Evolutionary conservation across 768 basidiomycete genomes (phyloP).

Genomic region (Russula griseocarnosa): DNA sequence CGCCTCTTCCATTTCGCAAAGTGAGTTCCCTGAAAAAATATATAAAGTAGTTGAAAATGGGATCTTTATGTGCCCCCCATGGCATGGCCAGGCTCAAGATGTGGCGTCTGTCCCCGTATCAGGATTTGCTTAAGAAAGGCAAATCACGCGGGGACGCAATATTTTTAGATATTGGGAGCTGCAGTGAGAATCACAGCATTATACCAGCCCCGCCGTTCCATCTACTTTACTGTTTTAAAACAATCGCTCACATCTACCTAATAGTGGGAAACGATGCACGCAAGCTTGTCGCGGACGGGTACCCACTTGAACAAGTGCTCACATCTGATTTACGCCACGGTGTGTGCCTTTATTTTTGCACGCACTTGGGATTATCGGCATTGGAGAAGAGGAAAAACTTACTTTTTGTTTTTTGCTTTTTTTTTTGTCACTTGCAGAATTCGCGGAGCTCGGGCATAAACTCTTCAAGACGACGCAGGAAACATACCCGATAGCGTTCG

Average conservation of each 20-base stretch:
- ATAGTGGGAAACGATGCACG: conserved; percentile 44
- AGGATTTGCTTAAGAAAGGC: conserved; percentile 33
- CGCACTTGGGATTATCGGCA: not conserved
- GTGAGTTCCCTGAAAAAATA: not conserved
- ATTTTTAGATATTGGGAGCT: conserved; percentile 46
- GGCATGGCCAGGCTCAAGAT: conserved; percentile 20
- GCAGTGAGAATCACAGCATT: conserved; percentile 35
- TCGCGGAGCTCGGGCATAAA: conserved; percentile 60
- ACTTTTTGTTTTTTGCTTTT: not conserved
- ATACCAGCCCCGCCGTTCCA: too few relatives aligned
- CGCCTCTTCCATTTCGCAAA: not conserved
- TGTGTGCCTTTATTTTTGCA: conserved; percentile 20
- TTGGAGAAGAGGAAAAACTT: not conserved
- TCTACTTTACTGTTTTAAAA: not conserved
- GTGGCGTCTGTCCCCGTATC: not conserved
- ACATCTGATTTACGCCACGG: conserved; percentile 40
- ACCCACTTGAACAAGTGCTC: conserved; percentile 39
- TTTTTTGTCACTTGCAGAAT: conserved; percentile 36
- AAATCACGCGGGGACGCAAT: conserved; percentile 38
- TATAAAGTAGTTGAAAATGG: not conserved
- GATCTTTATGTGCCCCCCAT: too few relatives aligned
- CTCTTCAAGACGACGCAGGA: conserved; percentile 52
- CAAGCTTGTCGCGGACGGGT: conserved; percentile 43
- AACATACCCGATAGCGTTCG: conserved; percentile 51
- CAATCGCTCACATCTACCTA: not conserved